Evolutionary conservation across 2,329 filamentous ascomycete species (phyloP).

Genomic region (Drechslerella coelobrocha): DNA sequence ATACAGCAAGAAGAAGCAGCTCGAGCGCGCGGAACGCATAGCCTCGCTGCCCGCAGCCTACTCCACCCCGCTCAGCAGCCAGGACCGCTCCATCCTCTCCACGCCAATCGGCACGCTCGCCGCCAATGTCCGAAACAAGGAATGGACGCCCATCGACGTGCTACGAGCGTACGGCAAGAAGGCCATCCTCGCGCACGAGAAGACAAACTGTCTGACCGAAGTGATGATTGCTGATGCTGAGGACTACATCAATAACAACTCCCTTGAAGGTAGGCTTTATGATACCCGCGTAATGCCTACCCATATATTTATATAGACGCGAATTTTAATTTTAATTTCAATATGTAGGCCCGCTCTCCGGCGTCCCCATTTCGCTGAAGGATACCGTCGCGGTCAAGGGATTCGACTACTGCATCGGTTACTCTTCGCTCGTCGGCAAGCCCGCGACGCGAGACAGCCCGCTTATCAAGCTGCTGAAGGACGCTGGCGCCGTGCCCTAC

Average conservation of each 20-base stretch:
- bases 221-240: constrained; percentile 81
- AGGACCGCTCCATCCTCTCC: constrained; percentile 72
- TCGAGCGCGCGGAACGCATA: constrained; percentile 74
- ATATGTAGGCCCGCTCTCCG: constrained; percentile 83
- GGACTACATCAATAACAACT: constrained; percentile 67
- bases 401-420: constrained; percentile 83
- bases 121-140: constrained; percentile 74
- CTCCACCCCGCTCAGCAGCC: constrained; percentile 68
- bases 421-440: constrained; percentile 72
- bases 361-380: constrained; percentile 85
- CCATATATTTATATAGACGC: no score
- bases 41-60: constrained; percentile 71
- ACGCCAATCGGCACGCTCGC: constrained; percentile 81
- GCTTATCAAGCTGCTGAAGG: constrained; percentile 78
- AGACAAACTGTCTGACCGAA: constrained; percentile 90
- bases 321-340: no score
- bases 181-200: constrained; percentile 79
- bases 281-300: constrained; percentile 61
- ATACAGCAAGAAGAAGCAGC: constrained; percentile 76
- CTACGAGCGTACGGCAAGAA: constrained; percentile 88
- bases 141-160: constrained; percentile 72
- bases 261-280: constrained; percentile 56
- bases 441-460: constrained; percentile 72
- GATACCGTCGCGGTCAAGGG: constrained; percentile 79
- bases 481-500: constrained; percentile 86